Evolutionary conservation across 2,329 filamentous ascomycete genomes (phyloP).

Genomic region (Fusarium tuaranense): DNA sequence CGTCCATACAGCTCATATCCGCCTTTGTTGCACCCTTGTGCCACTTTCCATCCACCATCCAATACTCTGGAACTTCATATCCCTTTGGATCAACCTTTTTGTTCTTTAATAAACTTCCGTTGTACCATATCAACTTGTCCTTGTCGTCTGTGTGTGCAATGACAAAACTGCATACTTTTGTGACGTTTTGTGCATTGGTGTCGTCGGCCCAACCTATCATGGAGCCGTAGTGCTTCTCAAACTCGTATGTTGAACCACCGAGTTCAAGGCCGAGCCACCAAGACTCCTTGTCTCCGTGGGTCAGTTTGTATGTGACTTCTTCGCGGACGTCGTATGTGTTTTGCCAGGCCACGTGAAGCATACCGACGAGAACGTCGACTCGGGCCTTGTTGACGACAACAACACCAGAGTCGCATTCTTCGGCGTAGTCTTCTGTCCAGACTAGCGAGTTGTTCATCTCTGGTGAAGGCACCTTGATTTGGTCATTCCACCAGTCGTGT

Average conservation of each 20-base stretch:
- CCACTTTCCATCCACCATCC: conserved; percentile 55
- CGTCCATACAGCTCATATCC: conserved; percentile 54
- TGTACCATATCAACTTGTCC: conserved; percentile 54
- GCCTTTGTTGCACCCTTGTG: conserved; percentile 45
- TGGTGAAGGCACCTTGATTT: conserved; percentile 49
- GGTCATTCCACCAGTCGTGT: conserved; percentile 51
- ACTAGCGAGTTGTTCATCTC: conserved; percentile 49
- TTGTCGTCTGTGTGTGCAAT: conserved; percentile 55
- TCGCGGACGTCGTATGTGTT: conserved; percentile 54
- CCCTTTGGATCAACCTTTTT: conserved; percentile 43
- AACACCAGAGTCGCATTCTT: conserved; percentile 56
- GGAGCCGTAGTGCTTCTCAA: conserved; percentile 55
- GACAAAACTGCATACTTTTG: conserved; percentile 51
- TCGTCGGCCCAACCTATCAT: conserved; percentile 51
- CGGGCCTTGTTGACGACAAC: conserved; percentile 55
- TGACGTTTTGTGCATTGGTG: neutral
- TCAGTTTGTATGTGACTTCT: conserved; percentile 52
- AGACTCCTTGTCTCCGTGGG: conserved; percentile 58
- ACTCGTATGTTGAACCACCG: conserved; percentile 50
- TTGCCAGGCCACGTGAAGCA: conserved; percentile 58
- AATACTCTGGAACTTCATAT: conserved; percentile 50
- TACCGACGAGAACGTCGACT: conserved; percentile 48
- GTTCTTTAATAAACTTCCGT: conserved; percentile 56
- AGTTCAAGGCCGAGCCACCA: conserved; percentile 59
- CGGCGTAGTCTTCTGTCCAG: conserved; percentile 53